phyloP scores from a whole-genome alignment of 2,329 filamentous ascomycete genomes.

The Calycina marina region DNA sequence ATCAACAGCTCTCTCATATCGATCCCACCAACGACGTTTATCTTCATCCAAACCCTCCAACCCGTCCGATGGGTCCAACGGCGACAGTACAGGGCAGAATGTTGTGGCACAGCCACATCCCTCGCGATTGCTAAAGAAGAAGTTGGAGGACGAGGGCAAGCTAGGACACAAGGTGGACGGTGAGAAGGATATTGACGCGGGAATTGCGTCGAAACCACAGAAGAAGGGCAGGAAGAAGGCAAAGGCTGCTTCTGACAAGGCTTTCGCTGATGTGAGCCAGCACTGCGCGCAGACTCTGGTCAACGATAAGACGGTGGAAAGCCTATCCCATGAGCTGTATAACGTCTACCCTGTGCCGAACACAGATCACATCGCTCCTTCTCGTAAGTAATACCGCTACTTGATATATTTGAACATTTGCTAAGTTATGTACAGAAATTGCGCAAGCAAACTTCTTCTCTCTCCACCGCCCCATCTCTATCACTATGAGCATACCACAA shows the following conservation, averaged over 20 bases:
- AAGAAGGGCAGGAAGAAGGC: slow-evolving; percentile 35
- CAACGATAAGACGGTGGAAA: slow-evolving; percentile 21
- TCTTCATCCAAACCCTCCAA: slow-evolving; percentile 26
- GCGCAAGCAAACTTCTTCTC: slow-evolving; percentile 89
- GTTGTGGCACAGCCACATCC: slow-evolving; percentile 4
- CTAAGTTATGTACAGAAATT: slow-evolving; percentile 45
- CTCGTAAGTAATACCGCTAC: slow-evolving; percentile 31
- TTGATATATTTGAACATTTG: slow-evolving; percentile 2
- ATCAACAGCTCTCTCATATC: slow-evolving; percentile 17
- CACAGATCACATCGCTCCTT: slow-evolving; percentile 55
- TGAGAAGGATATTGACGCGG: slow-evolving; percentile 28
- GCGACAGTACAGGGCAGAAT: slow-evolving; percentile 12
- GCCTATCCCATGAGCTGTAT: slow-evolving; percentile 31
- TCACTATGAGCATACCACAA: slow-evolving; percentile 67
- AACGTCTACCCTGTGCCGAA: slow-evolving; percentile 61
- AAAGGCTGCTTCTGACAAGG: slow-evolving; percentile 31
- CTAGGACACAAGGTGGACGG: slow-evolving; percentile 9
- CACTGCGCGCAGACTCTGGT: too few species aligned
- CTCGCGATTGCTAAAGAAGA: neutral
- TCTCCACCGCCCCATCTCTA: slow-evolving; percentile 83
- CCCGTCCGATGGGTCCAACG: slow-evolving; percentile 22
- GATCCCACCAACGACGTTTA: slow-evolving; percentile 21
- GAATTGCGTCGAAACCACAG: slow-evolving; percentile 29
- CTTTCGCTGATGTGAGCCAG: too few species aligned
- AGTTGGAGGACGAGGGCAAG: too few species aligned